Conservation (phyloP, 2,329 filamentous ascomycete genomes). For the Orbilia brochopaga region DNA sequence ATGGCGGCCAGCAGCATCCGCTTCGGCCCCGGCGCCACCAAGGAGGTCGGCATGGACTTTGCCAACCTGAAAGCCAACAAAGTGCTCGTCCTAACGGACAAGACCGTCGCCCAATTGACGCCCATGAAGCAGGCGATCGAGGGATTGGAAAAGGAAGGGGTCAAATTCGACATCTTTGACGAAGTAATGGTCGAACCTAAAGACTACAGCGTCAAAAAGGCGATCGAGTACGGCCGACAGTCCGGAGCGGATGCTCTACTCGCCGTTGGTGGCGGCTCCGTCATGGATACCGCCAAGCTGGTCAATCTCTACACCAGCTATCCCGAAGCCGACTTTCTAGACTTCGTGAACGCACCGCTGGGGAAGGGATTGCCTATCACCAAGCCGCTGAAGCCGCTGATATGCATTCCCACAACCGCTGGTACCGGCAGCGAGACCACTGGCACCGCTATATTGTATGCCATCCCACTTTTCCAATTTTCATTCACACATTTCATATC, state of each 20-base stretch:
- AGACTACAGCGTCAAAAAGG: conserved; percentile 87
- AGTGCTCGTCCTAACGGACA: conserved; percentile 91
- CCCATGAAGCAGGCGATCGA: conserved; percentile 90
- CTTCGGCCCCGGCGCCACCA: conserved; percentile 89
- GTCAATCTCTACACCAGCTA: conserved; percentile 97
- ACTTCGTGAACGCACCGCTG: conserved; percentile 95
- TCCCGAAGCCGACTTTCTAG: conserved; percentile 89
- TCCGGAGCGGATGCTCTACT: conserved; percentile 81
- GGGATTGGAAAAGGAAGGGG: conserved; percentile 76
- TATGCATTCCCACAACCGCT: conserved; percentile 84
- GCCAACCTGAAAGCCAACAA: conserved; percentile 85
- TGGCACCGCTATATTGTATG: conserved; percentile 86
- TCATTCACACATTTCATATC: neutral
- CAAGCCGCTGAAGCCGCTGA: conserved; percentile 73
- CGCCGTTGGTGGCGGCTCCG: conserved; percentile 89
- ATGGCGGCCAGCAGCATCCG: conserved; percentile 70
- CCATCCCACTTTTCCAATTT: neutral
- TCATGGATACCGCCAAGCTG: conserved; percentile 97
- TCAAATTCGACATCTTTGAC: conserved; percentile 81
- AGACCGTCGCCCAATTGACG: conserved; percentile 77
- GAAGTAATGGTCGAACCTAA: conserved; percentile 88
- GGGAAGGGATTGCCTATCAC: conserved; percentile 81
- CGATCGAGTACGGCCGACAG: conserved; percentile 72
- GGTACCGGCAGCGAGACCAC: conserved; percentile 93
- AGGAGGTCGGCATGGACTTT: conserved; percentile 97